These are phyloP conservation scores for Dactylellina parvicollis DNA, from an alignment of 2,329 filamentous ascomycete genomes.

Conservation along the genomic window DNA sequence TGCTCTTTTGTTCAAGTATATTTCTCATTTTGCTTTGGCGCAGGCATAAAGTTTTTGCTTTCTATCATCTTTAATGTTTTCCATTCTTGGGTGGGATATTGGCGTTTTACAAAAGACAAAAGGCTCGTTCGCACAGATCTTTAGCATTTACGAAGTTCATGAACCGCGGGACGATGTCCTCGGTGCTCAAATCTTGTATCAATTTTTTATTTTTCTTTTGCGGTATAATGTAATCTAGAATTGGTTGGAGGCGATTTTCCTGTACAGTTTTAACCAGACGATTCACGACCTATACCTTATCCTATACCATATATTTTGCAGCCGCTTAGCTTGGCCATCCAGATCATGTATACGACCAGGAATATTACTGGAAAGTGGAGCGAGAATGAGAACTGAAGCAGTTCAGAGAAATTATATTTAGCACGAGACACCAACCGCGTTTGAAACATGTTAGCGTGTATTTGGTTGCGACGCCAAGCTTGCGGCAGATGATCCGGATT, in stretches of 20 bases:
- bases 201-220: not conserved
- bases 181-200: not conserved
- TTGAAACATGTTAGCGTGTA: not conserved
- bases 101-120: constrained; percentile 28
- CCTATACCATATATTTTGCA: not conserved
- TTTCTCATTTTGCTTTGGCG: constrained; percentile 4
- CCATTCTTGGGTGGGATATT: constrained; percentile 13
- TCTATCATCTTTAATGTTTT: not conserved
- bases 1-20: constrained; percentile 4
- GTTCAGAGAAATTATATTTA: not conserved
- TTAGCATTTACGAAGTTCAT: constrained; percentile 35
- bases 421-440: not conserved
- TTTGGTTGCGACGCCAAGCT: constrained; percentile 29
- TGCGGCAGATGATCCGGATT: constrained; percentile 10
- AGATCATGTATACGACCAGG: not conserved
- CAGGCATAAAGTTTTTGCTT: constrained; percentile 2
- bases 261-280: constrained; percentile 15
- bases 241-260: not conserved
- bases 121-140: constrained; percentile 13
- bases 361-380: not conserved
- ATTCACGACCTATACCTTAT: constrained; percentile 16
- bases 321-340: not conserved
- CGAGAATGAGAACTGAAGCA: not conserved
- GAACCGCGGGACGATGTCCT: constrained; percentile 16
- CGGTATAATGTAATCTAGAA: constrained; percentile 13